These are phyloP conservation scores for Arachis stenosperma DNA, from an alignment of 306 rosid species.

Conservation along the genomic window DNA sequence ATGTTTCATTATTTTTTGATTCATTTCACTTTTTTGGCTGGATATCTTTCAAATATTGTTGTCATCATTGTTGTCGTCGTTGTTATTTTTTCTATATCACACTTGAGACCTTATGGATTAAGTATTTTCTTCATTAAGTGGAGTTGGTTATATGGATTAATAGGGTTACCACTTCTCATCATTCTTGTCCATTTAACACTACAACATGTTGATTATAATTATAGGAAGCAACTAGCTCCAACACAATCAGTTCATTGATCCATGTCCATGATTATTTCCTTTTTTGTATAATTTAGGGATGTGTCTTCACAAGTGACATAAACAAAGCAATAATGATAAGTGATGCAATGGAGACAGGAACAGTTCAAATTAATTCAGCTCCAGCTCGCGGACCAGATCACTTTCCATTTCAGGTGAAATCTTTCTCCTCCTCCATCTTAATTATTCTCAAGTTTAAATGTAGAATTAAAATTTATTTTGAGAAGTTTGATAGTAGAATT, in stretches of 20 bases:
- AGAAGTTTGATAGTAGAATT: too few species aligned
- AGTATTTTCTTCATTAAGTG: background rate
- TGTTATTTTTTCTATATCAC: background rate
- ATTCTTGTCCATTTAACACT: too few species aligned
- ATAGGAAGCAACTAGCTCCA: background rate
- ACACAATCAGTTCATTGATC: background rate
- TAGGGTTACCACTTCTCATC: too few species aligned
- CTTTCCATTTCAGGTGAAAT: slow-evolving; percentile 81
- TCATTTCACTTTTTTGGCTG: too few species aligned
- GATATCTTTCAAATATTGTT: too few species aligned
- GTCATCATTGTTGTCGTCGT: background rate
- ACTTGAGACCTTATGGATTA: background rate
- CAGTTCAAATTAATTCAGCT: slow-evolving; percentile 87
- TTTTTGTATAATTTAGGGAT: slow-evolving; percentile 55
- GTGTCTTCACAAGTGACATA: slow-evolving; percentile 79
- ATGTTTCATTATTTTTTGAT: background rate
- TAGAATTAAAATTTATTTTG: too few species aligned
- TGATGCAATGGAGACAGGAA: slow-evolving; percentile 89
- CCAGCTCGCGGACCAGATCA: slow-evolving; percentile 94
- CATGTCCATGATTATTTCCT: background rate
- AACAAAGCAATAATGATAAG: slow-evolving; percentile 84
- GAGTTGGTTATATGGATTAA: background rate
- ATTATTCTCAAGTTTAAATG: background rate
- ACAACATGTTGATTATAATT: too few species aligned
- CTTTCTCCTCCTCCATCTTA: slow-evolving; percentile 14